phyloP scores from a whole-genome alignment of 306 rosid genomes.

The Begonia masoniana region DNA sequence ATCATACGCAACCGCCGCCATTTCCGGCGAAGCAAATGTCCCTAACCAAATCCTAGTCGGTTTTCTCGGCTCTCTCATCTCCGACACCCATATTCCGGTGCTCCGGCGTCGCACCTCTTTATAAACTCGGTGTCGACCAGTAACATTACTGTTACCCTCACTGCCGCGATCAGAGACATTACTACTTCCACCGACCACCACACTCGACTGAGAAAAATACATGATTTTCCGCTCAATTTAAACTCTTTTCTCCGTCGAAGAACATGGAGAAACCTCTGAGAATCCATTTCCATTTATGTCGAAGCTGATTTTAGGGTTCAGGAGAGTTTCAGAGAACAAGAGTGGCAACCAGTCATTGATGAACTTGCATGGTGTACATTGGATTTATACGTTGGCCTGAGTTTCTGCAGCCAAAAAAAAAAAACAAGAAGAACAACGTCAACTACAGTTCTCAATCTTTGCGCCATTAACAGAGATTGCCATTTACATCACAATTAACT shows the following conservation, averaged over 20 bases:
- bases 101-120: constrained; percentile 37
- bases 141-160: background rate
- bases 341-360: constrained; percentile 49
- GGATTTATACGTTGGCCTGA: constrained; percentile 31
- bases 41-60: constrained; percentile 74
- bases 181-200: background rate
- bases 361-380: constrained; percentile 23
- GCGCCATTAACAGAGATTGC: constrained; percentile 3
- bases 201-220: constrained; percentile 15
- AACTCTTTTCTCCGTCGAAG: background rate
- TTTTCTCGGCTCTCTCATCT: constrained; percentile 37
- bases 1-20: constrained; percentile 91
- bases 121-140: constrained; percentile 24
- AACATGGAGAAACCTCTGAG: background rate
- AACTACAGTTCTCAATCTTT: constrained; percentile 6
- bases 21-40: constrained; percentile 73
- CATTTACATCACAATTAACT: background rate
- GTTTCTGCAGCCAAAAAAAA: constrained; percentile 9
- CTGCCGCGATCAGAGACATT: background rate
- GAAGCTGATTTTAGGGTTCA: constrained; percentile 1
- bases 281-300: constrained; percentile 30
- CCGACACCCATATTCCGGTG: constrained; percentile 53
- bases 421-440: constrained; percentile 8
- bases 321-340: background rate
- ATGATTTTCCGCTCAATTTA: background rate